Base-by-base conservation (phyloP, 352 stramenopile species). In the Phytopythium cucurbitacearum region DNA sequence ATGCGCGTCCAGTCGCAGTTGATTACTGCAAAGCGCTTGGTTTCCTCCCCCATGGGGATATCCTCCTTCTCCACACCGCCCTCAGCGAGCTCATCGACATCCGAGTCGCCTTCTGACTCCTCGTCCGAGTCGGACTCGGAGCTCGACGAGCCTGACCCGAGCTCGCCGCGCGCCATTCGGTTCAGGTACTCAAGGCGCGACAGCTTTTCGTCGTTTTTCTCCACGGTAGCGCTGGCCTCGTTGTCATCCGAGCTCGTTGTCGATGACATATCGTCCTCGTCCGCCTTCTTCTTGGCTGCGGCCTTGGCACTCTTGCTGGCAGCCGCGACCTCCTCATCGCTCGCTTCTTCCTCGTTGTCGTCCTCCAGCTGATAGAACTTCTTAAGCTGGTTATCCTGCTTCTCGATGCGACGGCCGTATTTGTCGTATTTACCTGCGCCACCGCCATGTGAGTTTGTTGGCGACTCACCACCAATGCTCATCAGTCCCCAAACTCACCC, bases 1-100 rank as follows among this genome's bases (percentile, higher is more conserved):
- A 99, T 92, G 54, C 97, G 77, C 38, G 91, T 85, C 97, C 97
- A 99, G 76, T 99, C 96, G 57, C 96, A 95, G 70, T 98, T 98
- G 48, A 96, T 82, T 16, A 99, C 76, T 0, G 95, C 95, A 40
- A 99, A 89, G 13, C 83, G 80, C 48, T 80, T 91, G 9, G 91
- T 97, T 47, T 87, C 83, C 3, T 91, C 87, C 36, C 80, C 85
- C 38, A 94, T 63, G 7, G 78, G 86, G 48, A 93, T 92, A 37
- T 94, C 80, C 53, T 93, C 82, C 34, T 81, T 62, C 56, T 44
- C 40, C 16, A 76, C 60, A 0, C 39, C 61, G 3, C 58, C 54
- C 6, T 68, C 65, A 0, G 64, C 57, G 8, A 87, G 70, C 42
- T 76, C 71, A 8, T 80, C 68, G 11, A 54, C 65, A 47, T 83